Conservation (phyloP, 2,329 filamentous ascomycete species). For the Hymenoscyphus infarciens region DNA sequence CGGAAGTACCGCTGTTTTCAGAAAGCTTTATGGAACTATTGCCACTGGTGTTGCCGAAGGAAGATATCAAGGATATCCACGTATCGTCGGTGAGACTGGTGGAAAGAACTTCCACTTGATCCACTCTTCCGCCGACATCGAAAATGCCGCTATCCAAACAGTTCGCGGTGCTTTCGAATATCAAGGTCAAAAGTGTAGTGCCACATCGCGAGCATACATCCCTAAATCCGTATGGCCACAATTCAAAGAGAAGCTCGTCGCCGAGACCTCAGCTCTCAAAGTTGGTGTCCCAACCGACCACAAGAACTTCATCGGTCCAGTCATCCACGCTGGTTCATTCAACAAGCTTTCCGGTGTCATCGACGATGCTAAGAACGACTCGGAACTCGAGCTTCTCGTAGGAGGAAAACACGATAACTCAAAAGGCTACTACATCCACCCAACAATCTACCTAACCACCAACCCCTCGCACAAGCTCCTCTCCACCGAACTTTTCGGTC, state of each 20-base stretch:
- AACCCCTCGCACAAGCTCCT: conserved; percentile 73
- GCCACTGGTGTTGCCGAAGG: conserved; percentile 76
- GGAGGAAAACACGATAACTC: conserved; percentile 75
- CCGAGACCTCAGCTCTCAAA: conserved; percentile 67
- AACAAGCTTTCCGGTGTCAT: conserved; percentile 75
- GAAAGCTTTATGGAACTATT: conserved; percentile 82
- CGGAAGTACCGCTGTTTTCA: conserved; percentile 88
- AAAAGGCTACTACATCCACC: conserved; percentile 79
- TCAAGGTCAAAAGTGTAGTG: conserved; percentile 89
- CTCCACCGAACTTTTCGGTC: conserved; percentile 77
- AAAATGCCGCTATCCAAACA: conserved; percentile 77
- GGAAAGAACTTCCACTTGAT: conserved; percentile 92
- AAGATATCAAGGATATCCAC: conserved; percentile 79
- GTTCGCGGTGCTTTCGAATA: conserved; percentile 86
- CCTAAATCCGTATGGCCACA: conserved; percentile 70
- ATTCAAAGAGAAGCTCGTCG: conserved; percentile 63
- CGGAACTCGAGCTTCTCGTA: conserved; percentile 66
- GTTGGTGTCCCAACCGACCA: conserved; percentile 66
- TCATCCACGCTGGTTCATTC: conserved; percentile 80
- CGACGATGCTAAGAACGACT: conserved; percentile 73
- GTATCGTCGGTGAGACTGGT: conserved; percentile 85
- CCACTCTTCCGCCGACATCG: conserved; percentile 71
- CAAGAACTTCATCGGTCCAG: conserved; percentile 79
- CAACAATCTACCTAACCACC: conserved; percentile 74
- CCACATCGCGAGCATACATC: conserved; percentile 76